Conservation (phyloP, 139 green algal species). For the Chlamydomonas asymmetrica region DNA sequence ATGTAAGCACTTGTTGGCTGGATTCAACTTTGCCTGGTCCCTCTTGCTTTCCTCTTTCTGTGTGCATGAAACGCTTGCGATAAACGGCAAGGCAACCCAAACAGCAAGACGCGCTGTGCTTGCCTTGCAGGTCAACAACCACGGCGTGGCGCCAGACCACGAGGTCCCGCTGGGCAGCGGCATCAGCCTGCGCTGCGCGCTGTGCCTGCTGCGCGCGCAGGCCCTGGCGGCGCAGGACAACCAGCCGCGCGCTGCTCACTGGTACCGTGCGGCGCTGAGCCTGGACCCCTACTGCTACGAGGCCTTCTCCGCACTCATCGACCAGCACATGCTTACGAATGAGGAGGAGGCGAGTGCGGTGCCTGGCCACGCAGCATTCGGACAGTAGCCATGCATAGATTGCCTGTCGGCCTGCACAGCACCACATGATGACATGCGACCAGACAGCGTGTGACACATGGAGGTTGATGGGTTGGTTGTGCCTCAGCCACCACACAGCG, state of each 20-base stretch:
- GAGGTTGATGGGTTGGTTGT: too few species aligned
- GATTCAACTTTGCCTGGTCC: background rate
- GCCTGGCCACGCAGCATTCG: too few species aligned
- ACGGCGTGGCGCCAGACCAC: background rate
- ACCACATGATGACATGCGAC: too few species aligned
- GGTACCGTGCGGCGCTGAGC: constrained; percentile 64
- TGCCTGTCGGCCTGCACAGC: too few species aligned
- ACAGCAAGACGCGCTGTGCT: background rate
- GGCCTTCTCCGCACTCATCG: constrained; percentile 85
- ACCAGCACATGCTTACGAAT: constrained; percentile 86
- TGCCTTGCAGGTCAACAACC: background rate
- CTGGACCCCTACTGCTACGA: constrained; percentile 93
- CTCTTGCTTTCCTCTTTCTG: background rate
- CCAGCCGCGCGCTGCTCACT: constrained; percentile 51
- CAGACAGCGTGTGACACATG: too few species aligned
- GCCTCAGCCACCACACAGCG: too few species aligned
- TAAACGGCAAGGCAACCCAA: background rate
- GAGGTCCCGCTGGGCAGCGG: constrained; percentile 6
- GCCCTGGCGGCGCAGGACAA: constrained; percentile 89
- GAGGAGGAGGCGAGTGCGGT: constrained; percentile 83
- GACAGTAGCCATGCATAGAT: too few species aligned
- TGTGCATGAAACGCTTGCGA: background rate
- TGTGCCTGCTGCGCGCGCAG: constrained; percentile 80
- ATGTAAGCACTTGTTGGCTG: background rate
- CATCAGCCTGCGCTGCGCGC: constrained; percentile 38